Evolutionary conservation across 2,329 filamentous ascomycete genomes (phyloP).

Genomic region (Paecilomyces niveus): DNA sequence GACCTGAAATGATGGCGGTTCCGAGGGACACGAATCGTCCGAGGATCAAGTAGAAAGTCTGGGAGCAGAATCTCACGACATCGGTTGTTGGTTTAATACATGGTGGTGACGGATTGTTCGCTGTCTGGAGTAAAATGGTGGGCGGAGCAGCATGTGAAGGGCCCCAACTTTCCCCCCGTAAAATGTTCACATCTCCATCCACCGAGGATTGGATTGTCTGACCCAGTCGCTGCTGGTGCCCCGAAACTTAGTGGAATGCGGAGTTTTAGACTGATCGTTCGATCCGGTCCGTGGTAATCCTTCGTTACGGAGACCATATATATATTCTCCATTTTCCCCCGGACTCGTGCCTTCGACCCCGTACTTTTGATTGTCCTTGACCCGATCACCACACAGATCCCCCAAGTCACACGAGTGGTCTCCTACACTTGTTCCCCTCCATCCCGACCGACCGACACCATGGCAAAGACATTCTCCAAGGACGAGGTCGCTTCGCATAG

Average conservation of each 20-base stretch:
- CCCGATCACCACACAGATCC: background rate
- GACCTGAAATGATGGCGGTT: background rate
- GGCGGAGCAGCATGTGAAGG: background rate
- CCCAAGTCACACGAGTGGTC: background rate
- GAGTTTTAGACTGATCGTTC: background rate
- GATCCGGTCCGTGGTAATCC: too few species aligned
- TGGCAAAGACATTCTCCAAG: slow-evolving; percentile 81
- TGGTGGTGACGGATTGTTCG: too few species aligned
- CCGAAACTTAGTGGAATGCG: background rate
- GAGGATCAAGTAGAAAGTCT: background rate
- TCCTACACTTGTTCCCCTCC: background rate
- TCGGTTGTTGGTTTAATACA: too few species aligned
- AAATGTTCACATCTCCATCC: background rate
- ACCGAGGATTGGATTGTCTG: background rate
- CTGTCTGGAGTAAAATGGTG: too few species aligned
- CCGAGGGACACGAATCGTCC: background rate
- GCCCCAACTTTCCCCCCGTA: too few species aligned
- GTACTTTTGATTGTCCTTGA: background rate
- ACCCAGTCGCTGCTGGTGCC: background rate
- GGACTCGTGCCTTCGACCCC: background rate
- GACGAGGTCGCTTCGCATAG: slow-evolving; percentile 88
- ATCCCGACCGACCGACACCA: slow-evolving; percentile 35
- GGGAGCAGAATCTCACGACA: too few species aligned
- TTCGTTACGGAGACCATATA: background rate
- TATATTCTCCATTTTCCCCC: background rate